These are phyloP conservation scores for Teratosphaeria zuluensis DNA, from an alignment of 2,329 filamentous ascomycete genomes.

Conservation along the genomic window DNA sequence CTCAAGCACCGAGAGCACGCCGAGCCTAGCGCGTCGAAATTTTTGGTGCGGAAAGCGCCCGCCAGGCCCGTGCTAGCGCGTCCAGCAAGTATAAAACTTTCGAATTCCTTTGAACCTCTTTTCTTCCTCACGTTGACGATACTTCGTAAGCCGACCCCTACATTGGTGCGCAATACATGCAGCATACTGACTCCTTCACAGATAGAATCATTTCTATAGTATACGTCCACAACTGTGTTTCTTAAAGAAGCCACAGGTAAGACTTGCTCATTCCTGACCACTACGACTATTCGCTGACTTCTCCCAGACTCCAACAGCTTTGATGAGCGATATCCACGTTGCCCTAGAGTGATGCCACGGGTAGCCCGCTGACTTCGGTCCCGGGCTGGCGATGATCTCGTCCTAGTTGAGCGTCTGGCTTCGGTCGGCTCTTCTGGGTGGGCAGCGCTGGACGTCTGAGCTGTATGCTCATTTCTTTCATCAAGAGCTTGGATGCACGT, in stretches of 20 bases:
- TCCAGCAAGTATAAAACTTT: background rate
- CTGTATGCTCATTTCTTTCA: constrained; percentile 21
- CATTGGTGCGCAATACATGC: background rate
- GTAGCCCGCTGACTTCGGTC: constrained; percentile 7
- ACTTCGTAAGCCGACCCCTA: background rate
- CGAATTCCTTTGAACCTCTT: background rate
- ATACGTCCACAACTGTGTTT: constrained; percentile 7
- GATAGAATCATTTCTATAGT: constrained; percentile 5
- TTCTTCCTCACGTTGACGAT: background rate
- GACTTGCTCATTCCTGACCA: background rate
- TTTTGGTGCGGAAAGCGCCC: background rate
- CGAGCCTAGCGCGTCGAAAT: background rate
- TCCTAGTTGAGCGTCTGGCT: constrained; percentile 22
- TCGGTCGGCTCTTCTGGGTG: constrained; percentile 24
- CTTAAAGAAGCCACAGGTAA: constrained; percentile 4
- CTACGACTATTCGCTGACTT: background rate
- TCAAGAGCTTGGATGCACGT: constrained; percentile 17
- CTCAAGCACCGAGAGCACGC: background rate
- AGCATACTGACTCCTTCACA: background rate
- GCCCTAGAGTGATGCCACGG: constrained; percentile 26
- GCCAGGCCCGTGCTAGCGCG: background rate
- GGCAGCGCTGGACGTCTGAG: constrained; percentile 26
- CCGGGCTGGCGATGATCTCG: constrained; percentile 26
- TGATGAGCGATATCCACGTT: constrained; percentile 25
- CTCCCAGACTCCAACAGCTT: constrained; percentile 23